These are phyloP conservation scores for Huntiella savannae DNA, from an alignment of 2,329 filamentous ascomycete species.

Conservation along the genomic window DNA sequence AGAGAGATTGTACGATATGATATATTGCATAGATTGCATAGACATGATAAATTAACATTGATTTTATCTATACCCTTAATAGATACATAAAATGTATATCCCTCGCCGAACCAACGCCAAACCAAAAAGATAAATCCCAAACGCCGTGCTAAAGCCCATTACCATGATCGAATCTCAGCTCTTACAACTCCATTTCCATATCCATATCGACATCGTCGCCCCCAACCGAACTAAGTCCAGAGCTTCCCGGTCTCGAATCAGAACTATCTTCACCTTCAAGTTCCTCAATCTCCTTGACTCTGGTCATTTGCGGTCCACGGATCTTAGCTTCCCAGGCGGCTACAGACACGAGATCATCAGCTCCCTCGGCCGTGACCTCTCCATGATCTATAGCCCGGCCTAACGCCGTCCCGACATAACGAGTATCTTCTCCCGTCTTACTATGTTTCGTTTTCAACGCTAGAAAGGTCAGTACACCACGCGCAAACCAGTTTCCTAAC, in stretches of 20 bases:
- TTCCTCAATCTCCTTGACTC: neutral
- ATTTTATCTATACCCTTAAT: too few relatives aligned
- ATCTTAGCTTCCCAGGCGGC: conserved; percentile 40
- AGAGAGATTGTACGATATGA: too few relatives aligned
- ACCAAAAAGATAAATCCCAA: conserved; percentile 18
- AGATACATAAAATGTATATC: too few relatives aligned
- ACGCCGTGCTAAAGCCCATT: conserved; percentile 23
- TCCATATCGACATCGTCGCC: conserved; percentile 26
- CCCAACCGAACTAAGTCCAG: conserved; percentile 37
- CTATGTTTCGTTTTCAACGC: conserved; percentile 83
- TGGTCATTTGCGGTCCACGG: conserved; percentile 13
- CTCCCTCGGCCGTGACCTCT: conserved; percentile 52
- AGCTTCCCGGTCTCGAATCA: conserved; percentile 30
- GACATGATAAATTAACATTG: too few relatives aligned
- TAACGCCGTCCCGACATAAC: conserved; percentile 69
- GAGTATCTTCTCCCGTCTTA: conserved; percentile 70
- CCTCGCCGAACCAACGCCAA: neutral
- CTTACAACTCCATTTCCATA: conserved; percentile 19
- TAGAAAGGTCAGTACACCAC: conserved; percentile 16
- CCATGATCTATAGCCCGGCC: conserved; percentile 54
- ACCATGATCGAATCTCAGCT: neutral
- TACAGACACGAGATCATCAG: conserved; percentile 41
- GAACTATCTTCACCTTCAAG: neutral
- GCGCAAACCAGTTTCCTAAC: neutral
- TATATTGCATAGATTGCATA: too few relatives aligned